A percentile compares a stretch with the other conserved stretches of the same genome.
phyloP scores from a whole-genome alignment of 2,329 filamentous ascomycete species.

The Chaetothyriales sp. region DNA sequence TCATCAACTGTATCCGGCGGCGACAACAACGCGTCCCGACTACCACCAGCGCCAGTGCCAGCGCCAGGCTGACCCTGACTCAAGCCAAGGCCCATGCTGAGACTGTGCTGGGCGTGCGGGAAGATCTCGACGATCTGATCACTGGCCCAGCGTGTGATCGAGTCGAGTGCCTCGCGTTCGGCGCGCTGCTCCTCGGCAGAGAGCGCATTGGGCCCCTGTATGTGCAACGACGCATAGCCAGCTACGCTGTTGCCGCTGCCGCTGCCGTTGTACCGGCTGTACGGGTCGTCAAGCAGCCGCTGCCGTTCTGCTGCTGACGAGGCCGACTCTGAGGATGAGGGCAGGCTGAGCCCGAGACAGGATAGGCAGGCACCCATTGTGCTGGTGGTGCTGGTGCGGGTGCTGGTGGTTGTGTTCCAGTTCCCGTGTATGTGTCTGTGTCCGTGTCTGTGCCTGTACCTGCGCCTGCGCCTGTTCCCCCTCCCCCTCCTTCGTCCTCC shows the following conservation, averaged over 20 bases:
- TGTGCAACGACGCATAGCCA: constrained; percentile 1
- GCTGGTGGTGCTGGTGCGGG: not conserved
- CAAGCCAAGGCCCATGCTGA: constrained; percentile 1
- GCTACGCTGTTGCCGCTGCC: constrained; percentile 7
- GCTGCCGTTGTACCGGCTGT: constrained; percentile 1
- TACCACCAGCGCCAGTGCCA: too few relatives aligned
- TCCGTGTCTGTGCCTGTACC: too few relatives aligned
- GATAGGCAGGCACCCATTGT: constrained; percentile 18
- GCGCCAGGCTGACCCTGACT: not conserved
- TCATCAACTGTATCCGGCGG: too few relatives aligned
- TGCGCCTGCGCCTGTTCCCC: too few relatives aligned
- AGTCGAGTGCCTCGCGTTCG: constrained; percentile 16
- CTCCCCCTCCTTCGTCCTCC: too few relatives aligned
- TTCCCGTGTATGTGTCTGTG: too few relatives aligned
- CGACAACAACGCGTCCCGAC: too few relatives aligned
- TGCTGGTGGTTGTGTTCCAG: not conserved
- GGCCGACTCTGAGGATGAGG: not conserved
- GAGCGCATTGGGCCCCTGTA: constrained; percentile 9
- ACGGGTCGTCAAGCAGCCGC: constrained; percentile 17
- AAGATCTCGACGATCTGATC: constrained; percentile 19
- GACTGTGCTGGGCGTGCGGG: constrained; percentile 8
- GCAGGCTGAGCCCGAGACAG: constrained; percentile 13
- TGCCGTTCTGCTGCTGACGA: constrained; percentile 10
- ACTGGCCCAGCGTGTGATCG: constrained; percentile 16
- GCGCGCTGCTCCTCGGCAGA: constrained; percentile 15